Evolutionary conservation across 306 rosid species (phyloP), one percentile per base, ranked within the genome.

Genomic region (Spatholobus suberectus): DNA sequence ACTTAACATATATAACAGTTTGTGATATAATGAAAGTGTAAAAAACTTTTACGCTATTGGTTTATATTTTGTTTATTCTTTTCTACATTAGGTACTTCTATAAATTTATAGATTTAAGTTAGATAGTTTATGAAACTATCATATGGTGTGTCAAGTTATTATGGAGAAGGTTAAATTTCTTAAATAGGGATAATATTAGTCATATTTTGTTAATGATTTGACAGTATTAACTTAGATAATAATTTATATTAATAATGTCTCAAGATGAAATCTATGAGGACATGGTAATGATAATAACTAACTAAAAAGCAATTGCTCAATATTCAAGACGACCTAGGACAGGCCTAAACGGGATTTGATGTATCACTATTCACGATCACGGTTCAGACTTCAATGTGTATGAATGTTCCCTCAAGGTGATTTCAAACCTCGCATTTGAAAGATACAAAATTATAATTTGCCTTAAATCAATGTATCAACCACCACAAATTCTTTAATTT

Each of bases 391-490:
- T 44, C 38, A 15, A 70, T 14, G 54, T 41, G 7, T 24, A 14
- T 6, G 58, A 41, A 70, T 43, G 73, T 27, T 76, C n/a, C 15
- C 81, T 62, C 4, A 29, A 5, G 32, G 13, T 59, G 43, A 40
- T 37, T 57, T 57, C 35, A 32, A 58, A 41, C 32, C 61, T 26
- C 0, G n/a, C 72, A 62, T 20, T n/a, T 59, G 8, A 20, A 13
- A 10, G 27, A 66, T 9, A 10, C 17, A 73, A 49, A 5, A 52
- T 18, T 20, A 11, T 34, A 5, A 18, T 52, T 27, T 73, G 66
- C 34, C 65, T 73, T 70, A 13, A 43, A 49, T 9, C 71, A 77
- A 77, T 77, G 26, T 13, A 43, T 15, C 38, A 23, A 61, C 37
- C 57, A 24, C n/a, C 6, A 5, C 29, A 62, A 43, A 77, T 27